Evolutionary conservation across 768 basidiomycete genomes (phyloP).

Genomic region (Paxillus involutus): DNA sequence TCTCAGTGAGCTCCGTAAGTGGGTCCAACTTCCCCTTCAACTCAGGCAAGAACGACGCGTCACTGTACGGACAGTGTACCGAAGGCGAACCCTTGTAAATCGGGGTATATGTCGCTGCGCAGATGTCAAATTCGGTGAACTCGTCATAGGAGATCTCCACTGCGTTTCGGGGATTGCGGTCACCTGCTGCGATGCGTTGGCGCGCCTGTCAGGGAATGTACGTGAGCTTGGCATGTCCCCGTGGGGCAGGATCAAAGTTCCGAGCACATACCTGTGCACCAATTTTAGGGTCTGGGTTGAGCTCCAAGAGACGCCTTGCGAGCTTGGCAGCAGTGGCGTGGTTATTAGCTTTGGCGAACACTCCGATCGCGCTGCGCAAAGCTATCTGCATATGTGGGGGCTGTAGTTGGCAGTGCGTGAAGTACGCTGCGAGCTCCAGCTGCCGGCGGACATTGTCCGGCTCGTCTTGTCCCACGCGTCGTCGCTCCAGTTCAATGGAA

Average conservation of each 20-base stretch:
- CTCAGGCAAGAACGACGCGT: slow-evolving; percentile 84
- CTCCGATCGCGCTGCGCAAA: slow-evolving; percentile 84
- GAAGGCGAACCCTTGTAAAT: slow-evolving; percentile 90
- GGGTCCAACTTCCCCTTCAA: slow-evolving; percentile 82
- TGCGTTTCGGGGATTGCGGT: slow-evolving; percentile 91
- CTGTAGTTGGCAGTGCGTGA: slow-evolving; percentile 92
- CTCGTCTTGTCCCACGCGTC: slow-evolving; percentile 76
- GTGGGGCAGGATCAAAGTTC: background rate
- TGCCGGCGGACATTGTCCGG: slow-evolving; percentile 62
- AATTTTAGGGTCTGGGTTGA: slow-evolving; percentile 87
- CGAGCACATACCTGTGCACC: slow-evolving; percentile 61
- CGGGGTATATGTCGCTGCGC: slow-evolving; percentile 85
- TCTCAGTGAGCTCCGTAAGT: slow-evolving; percentile 73
- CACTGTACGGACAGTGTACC: slow-evolving; percentile 87
- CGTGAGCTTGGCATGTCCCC: background rate
- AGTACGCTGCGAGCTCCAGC: slow-evolving; percentile 96
- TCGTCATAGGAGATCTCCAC: slow-evolving; percentile 94
- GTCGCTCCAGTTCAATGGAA: slow-evolving; percentile 88
- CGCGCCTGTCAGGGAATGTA: slow-evolving; percentile 58
- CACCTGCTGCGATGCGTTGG: slow-evolving; percentile 89
- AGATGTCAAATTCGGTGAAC: slow-evolving; percentile 91
- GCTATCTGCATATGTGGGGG: slow-evolving; percentile 90
- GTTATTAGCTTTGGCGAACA: slow-evolving; percentile 91
- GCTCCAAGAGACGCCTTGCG: slow-evolving; percentile 82
- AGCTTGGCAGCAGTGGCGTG: slow-evolving; percentile 92